Evolutionary conservation across 2,329 filamentous ascomycete genomes (phyloP), one percentile per base, ranked within the genome.

Genomic region (Colletotrichum lini): DNA sequence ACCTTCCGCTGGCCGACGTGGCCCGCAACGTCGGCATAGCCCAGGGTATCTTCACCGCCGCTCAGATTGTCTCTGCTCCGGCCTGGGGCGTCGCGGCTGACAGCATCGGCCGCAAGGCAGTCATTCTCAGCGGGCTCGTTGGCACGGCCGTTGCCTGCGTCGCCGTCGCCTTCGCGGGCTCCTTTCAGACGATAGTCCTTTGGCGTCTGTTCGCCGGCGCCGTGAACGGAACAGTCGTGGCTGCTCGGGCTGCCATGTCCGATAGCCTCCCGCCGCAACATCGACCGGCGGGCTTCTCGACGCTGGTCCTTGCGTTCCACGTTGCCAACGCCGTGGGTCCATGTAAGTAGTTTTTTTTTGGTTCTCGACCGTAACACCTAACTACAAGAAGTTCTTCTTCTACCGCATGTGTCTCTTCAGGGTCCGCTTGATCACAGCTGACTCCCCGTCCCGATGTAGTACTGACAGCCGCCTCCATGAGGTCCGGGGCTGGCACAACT

Each of bases 1-100:
- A 4, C 4, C 18, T 62, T 7, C 40, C 59, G 9, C 18, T 16
- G 12, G 23, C 45, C 4, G 59, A 62, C 13, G 16, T 62, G 2
- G 59, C 59, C 3, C 44, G 45, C 13, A 30, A 62, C 21, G 59
- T 62, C 9, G 59, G 59, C 59, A 21, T 62, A 16, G 59, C 59
- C 3, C 59, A 62, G 23, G 59, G 59, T 16, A 62, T 62, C 45
- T 62, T 62, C 26, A 62, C 59, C 7, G 45, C 59, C 10, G 59
- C 59, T 3, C 59, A 62, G n/a, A 42, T 62, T 10, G 10, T 26
- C 26, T 62, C 59, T 1, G 59, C 59, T 10, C 59, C 59, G 30
- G 26, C 42, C 26, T 62, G 59, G 59, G 59, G 59, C 2, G 16
- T 49, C 10, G 59, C 59, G 10, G 35, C 30, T 4, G 59, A 62